Percentiles rank a stretch among this genome's conserved stretches.
Conservation (phyloP, 345 rosid genomes). For the Geranium rotundifolium region DNA sequence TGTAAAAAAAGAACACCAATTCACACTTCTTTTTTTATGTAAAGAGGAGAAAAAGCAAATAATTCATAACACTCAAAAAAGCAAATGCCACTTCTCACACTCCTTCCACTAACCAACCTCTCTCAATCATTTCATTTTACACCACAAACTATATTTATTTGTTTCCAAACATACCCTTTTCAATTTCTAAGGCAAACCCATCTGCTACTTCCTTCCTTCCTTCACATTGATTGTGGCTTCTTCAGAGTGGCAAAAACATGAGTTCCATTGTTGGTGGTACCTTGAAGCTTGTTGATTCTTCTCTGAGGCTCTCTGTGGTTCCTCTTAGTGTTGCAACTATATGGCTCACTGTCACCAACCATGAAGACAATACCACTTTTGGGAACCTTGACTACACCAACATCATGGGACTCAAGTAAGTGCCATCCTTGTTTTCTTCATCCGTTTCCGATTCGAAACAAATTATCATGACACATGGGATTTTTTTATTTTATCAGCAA, state of each 20-base stretch:
- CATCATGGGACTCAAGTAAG: conserved; percentile 70
- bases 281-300: conserved; percentile 48
- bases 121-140: background rate
- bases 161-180: background rate
- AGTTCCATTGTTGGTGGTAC: conserved; percentile 3
- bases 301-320: conserved; percentile 60
- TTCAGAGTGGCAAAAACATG: conserved; percentile 1
- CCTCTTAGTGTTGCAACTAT: conserved; percentile 68
- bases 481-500: background rate
- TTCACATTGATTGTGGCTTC: background rate
- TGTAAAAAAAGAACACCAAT: background rate
- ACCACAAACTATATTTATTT: background rate
- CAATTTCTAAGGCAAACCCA: background rate
- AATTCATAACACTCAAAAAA: conserved; percentile 2
- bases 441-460: background rate
- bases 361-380: conserved; percentile 44
- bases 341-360: conserved; percentile 66
- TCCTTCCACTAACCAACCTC: conserved; percentile 16
- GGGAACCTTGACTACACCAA: conserved; percentile 43
- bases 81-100: conserved; percentile 24
- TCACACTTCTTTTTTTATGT: background rate
- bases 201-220: background rate
- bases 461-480: background rate
- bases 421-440: background rate
- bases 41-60: background rate